A percentile compares a stretch with the other conserved stretches of the same genome.
phyloP scores from a whole-genome alignment of 257 asterid species.

The Ligustrum vulgare region DNA sequence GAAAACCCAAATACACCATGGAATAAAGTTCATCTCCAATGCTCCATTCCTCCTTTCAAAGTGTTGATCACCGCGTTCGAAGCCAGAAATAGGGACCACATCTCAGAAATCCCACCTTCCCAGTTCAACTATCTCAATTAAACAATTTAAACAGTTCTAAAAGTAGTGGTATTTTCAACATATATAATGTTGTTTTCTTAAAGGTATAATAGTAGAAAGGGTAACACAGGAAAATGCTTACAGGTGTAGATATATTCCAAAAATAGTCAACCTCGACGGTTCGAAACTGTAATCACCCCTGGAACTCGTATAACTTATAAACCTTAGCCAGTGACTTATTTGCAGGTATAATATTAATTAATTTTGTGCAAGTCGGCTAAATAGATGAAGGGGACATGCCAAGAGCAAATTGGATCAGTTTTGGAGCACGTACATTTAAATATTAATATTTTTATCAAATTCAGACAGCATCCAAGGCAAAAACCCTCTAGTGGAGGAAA shows the following conservation, averaged over 20 bases:
- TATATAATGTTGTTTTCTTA: too few species aligned
- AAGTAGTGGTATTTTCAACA: background rate
- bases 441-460: background rate
- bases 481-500: background rate
- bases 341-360: too few species aligned
- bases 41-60: conserved; percentile 22
- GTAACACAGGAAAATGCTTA: too few species aligned
- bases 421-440: background rate
- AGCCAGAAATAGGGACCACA: conserved; percentile 35
- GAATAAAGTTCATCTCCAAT: conserved; percentile 20
- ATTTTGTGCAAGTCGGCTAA: background rate
- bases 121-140: background rate
- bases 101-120: background rate
- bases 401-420: background rate
- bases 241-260: too few species aligned
- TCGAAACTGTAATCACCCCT: too few species aligned
- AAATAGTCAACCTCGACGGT: too few species aligned
- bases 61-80: conserved; percentile 28
- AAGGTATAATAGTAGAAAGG: too few species aligned
- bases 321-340: too few species aligned
- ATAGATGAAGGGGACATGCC: background rate
- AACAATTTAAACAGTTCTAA: background rate
- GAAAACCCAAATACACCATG: conserved; percentile 9
- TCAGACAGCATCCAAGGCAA: conserved; percentile 2
- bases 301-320: too few species aligned